Evolutionary conservation across 768 basidiomycete species (phyloP), one percentile per base, ranked within the genome.

Genomic region (Pleurotus sapidus): DNA sequence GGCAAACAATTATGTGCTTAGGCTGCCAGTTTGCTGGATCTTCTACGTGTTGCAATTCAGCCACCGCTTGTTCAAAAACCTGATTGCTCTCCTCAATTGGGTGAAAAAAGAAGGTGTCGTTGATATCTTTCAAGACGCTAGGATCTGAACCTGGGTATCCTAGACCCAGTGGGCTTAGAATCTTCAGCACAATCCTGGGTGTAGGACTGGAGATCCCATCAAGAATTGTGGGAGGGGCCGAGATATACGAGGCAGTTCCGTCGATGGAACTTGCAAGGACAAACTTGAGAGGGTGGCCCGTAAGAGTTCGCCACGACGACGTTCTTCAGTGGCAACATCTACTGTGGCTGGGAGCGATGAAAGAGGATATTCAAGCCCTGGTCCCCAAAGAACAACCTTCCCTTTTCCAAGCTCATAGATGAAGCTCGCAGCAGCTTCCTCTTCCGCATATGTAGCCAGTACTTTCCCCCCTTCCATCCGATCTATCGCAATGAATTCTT

Each of bases 31-130:
- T 67, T 7, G 70, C 65, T 3, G 67, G 68, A 39, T 75, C 74
- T 55, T n/a, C 66, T 60, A 42, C 57, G 50, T 47, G 59, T 23
- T 53, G 18, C 6, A 45, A 57, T 40, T 47, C 62, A 47, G 42
- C 38, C 14, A 46, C 65, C 61, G 24, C 60, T 55, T 73, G 59
- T 5, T 61, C 51, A 4, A 80, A 49, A 8, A 78, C 57, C 12
- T 65, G 55, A 46, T 60, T 61, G 27, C 70, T 69, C 15, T 79
- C 70, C 17, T 68, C 56, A 6, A 72, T 60, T 8, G 71, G 62
- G 57, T 85, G 79, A 60, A 93, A 85, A 25, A 71, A 71, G 68
- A 93, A 91, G 1, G 79, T 83, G 66, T 98, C 91, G 55, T 86
- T 86, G 2, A 74, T 72, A 63, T 93, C 93, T 59, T 81, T 70